Evolutionary conservation across 2,329 filamentous ascomycete genomes (phyloP).

Genomic region (Scortechinia acanthostroma): DNA sequence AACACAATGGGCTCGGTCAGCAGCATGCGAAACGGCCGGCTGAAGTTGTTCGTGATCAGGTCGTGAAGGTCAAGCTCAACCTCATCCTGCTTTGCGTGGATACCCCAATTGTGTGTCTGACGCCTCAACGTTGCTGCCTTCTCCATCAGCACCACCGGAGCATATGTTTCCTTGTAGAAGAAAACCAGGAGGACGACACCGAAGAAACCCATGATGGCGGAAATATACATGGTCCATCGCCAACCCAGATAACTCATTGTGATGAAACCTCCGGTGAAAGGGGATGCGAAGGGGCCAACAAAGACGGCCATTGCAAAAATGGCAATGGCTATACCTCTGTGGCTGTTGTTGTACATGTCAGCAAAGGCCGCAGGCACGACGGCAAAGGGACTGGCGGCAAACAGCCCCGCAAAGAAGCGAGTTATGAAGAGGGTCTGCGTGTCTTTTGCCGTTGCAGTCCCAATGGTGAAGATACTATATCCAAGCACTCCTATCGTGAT

Average conservation of each 20-base stretch:
- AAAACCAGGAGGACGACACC: slow-evolving; percentile 4
- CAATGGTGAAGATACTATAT: slow-evolving; percentile 21
- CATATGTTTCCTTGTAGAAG: slow-evolving; percentile 8
- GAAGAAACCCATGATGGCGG: slow-evolving; percentile 5
- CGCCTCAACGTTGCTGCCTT: slow-evolving; percentile 5
- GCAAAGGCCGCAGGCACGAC: slow-evolving; percentile 19
- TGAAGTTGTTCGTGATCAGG: slow-evolving; percentile 9
- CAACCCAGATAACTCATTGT: slow-evolving; percentile 19
- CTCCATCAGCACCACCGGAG: slow-evolving; percentile 4
- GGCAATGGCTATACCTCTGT: slow-evolving; percentile 18
- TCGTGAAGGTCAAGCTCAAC: slow-evolving; percentile 5
- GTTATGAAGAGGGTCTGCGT: slow-evolving; percentile 24
- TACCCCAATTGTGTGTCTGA: slow-evolving; percentile 5
- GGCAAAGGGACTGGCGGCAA: slow-evolving; percentile 22
- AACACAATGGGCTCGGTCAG: slow-evolving; percentile 47
- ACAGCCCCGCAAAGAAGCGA: slow-evolving; percentile 22
- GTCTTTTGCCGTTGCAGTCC: slow-evolving; percentile 23
- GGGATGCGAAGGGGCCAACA: slow-evolving; percentile 17
- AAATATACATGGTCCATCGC: slow-evolving; percentile 16
- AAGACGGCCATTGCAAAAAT: slow-evolving; percentile 23
- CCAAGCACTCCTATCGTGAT: slow-evolving; percentile 18
- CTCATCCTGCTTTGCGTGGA: slow-evolving; percentile 4
- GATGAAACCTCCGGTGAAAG: slow-evolving; percentile 19
- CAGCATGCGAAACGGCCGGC: slow-evolving; percentile 18
- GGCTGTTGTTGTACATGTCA: slow-evolving; percentile 19